Base-by-base conservation (phyloP, 2,329 filamentous ascomycete species). In the Emmonsia crescens region DNA sequence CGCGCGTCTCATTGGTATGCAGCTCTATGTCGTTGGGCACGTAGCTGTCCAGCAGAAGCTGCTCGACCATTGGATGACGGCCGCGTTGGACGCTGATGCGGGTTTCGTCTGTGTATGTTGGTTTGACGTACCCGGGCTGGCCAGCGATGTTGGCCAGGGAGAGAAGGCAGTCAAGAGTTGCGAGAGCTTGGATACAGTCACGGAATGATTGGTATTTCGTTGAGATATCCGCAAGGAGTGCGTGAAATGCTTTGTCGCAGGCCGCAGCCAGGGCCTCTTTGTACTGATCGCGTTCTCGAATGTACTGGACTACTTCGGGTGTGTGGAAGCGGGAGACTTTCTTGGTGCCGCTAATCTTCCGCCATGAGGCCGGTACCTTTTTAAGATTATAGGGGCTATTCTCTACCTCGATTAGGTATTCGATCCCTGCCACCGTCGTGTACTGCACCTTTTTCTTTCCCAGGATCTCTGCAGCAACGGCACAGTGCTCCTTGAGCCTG, bases 31-130 rank as follows among this genome's bases (percentile, higher is more conserved):
- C 85, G 75, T 99, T 99, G 55, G 94, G 93, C 62, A 99, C 96
- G 75, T 97, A 99, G 59, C 85, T 82, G 67, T 89, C 85, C 3
- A 93, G 82, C 5, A 97, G 83, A 12, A 93, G 85, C 70, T 95
- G 91, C 73, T 99, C 94, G 54, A 96, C 92, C 82, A 99, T 96
- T 46, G 94, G 93, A 73, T 99, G 94, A 4, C 94, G 89, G 60
- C 91, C 94, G 55, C 84, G 83, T 5, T 79, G 74, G 63, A 96
- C 85, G 67, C 83, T 80, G 63, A 99, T 86, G 62, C 85, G 83
- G 9, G 86, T 85, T 14, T 85, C 79, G 5, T 85, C 77, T 14
- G 83, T 83, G 65, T 86, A 82, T 3, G 84, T 83, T 0, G 94
- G 94, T 66, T 91, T 91, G 67, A 83, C 83, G 76, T 99, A 99